phyloP scores from a whole-genome alignment of 2,329 filamentous ascomycete genomes.

The Fusarium piperis region DNA sequence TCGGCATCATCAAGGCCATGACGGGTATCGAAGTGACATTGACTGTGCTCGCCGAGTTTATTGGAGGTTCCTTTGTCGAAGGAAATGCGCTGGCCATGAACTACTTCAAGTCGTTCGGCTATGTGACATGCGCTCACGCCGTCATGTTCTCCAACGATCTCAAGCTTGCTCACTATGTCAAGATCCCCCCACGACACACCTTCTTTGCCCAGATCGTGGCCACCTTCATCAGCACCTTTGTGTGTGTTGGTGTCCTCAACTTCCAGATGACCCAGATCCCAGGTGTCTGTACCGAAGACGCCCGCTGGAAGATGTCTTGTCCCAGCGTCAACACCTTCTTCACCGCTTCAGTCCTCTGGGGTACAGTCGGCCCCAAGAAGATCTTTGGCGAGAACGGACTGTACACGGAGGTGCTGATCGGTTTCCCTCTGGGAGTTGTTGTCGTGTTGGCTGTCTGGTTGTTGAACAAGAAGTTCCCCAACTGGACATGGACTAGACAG shows the following conservation, averaged over 20 bases:
- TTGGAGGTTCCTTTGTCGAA: conserved; percentile 53
- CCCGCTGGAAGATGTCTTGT: conserved; percentile 52
- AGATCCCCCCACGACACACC: conserved; percentile 51
- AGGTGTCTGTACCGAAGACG: conserved; percentile 58
- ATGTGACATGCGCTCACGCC: conserved; percentile 48
- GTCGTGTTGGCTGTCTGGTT: conserved; percentile 50
- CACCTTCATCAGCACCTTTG: conserved; percentile 47
- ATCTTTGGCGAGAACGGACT: conserved; percentile 49
- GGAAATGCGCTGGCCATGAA: conserved; percentile 58
- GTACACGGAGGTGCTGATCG: conserved; percentile 49
- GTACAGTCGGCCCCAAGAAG: conserved; percentile 51
- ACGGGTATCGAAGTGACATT: conserved; percentile 54
- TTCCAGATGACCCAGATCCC: conserved; percentile 56
- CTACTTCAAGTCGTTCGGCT: conserved; percentile 57
- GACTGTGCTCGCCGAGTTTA: conserved; percentile 59
- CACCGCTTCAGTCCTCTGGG: conserved; percentile 54
- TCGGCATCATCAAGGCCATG: conserved; percentile 56
- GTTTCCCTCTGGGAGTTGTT: conserved; percentile 52
- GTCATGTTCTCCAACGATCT: conserved; percentile 49
- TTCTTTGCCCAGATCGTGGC: conserved; percentile 50
- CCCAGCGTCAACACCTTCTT: conserved; percentile 52
- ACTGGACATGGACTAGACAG: conserved; percentile 48
- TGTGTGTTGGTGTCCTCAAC: conserved; percentile 48
- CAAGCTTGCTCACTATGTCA: conserved; percentile 57
- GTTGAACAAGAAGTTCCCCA: conserved; percentile 47